Evolutionary conservation across 352 stramenopile genomes (phyloP), one percentile per base, ranked within the genome.

Genomic region (Globisporangium radiosum): DNA sequence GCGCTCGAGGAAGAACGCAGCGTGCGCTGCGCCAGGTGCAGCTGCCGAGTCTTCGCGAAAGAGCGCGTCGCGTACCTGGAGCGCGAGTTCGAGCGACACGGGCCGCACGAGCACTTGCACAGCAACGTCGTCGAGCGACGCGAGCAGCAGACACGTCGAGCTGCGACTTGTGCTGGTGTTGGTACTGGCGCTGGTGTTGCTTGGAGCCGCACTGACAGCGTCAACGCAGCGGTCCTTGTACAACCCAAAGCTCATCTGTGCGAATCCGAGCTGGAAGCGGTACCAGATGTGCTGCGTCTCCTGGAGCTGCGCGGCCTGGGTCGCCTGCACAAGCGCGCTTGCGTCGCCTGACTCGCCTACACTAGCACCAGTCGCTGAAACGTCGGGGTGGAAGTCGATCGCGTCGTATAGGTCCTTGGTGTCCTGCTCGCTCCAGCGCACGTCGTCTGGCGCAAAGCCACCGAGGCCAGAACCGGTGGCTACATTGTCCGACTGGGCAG

Each of bases 381-480:
- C 25, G 2, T 77, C 69, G 1, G 85, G 85, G 59, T 91, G 70
- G 47, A 88, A 94, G 62, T 94, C 73, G 50, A 94, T 94, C 7
- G 83, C 83, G 17, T 86, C 76, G 42, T 88, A 94, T 3, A 94
- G 59, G 40, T 83, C 71, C 53, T 90, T 86, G 7, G 78, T 90
- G 53, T 94, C 85, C 62, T 92, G 74, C n/a, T 94, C 81, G 59
- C 79, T 93, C 83, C 83, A 93, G 57, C 81, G 75, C 4, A 91
- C 71, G 42, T 90, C 80, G 48, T 81, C 62, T 40, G 50, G n/a
- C 2, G 11, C 48, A 47, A 36, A 9, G n/a, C 25, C 45, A 13
- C 17, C 10, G 45, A 8, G 7, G 10, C 8, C 13, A n/a, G 15
- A 10, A 8, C 15, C 45, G 17, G 5, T 33, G 5, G 45, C 14